phyloP scores from a whole-genome alignment of 345 rosid genomes.

The Euphorbia lathyris region DNA sequence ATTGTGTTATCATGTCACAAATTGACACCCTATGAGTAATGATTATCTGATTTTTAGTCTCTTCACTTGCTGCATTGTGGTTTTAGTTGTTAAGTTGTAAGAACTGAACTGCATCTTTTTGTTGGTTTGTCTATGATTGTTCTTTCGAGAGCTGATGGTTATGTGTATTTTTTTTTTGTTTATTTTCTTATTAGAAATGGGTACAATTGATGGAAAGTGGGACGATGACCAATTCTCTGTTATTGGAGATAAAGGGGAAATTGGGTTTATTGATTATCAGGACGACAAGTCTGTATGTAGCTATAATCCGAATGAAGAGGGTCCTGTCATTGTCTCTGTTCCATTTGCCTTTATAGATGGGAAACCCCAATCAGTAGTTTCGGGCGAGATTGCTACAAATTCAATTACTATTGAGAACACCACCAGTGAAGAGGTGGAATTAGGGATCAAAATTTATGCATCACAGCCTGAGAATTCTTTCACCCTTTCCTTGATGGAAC shows the following conservation, averaged over 20 bases:
- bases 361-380: constrained; percentile 53
- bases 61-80: background rate
- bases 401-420: constrained; percentile 29
- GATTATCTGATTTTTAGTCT: background rate
- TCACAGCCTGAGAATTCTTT: constrained; percentile 36
- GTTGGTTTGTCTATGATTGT: background rate
- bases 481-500: constrained; percentile 64
- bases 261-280: constrained; percentile 67
- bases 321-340: constrained; percentile 53
- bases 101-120: background rate
- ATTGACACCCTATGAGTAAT: no score
- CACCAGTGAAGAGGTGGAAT: constrained; percentile 24
- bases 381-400: constrained; percentile 58
- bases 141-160: background rate
- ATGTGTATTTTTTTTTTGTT: background rate
- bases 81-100: background rate
- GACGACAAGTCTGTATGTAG: constrained; percentile 46
- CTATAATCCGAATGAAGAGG: constrained; percentile 49
- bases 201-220: constrained; percentile 38
- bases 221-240: constrained; percentile 72
- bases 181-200: constrained; percentile 34
- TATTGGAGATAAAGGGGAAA: constrained; percentile 72
- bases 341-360: constrained; percentile 66
- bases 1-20: no score
- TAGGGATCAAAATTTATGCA: constrained; percentile 25